Base-by-base conservation (phyloP, 2,329 filamentous ascomycete genomes). In the Saccharata proteae region DNA sequence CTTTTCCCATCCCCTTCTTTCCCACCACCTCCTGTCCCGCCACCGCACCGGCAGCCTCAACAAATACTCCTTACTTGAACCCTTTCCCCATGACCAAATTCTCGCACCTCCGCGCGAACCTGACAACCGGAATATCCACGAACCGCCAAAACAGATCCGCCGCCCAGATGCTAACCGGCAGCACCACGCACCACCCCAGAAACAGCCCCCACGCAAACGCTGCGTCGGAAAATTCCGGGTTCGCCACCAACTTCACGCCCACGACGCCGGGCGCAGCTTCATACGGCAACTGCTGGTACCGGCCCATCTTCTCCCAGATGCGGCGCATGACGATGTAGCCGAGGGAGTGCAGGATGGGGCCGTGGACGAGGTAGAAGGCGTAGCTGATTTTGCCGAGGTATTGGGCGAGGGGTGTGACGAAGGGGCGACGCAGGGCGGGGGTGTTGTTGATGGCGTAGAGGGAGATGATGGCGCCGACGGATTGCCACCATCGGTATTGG, bases 81-180 rank as follows among this genome's bases (percentile, higher is more conserved):
- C 21, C 27, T 13, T 14, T 24, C 21, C 27, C 13, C 20, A 16
- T 26, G 6, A 34, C 32, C 29, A 18, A 38, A 17, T 33, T 41
- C 44, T 67, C 67, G 16, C 70, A 37, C 57, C 64, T 67, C 25
- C 60, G 54, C 3, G 66, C 61, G 40, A 71, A 60, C 29, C 56
- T 59, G 6, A 70, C 55, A 44, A 62, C 58, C 2, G 62, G 63
- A 3, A 55, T 49, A 47, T 77, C 73, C 5, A 77, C 58, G 1
- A 51, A 51, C 16, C 70, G 59, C 67, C 69, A 74, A 43, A 74
- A 75, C 3, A 77, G 35, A 47, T 77, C 72, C 2, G 67, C 65
- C 4, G 61, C 56, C 62, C 69, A 75, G 4, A 55, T 29, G 10
- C 47, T 39, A 11, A 65, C 43, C n/a, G 61, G 61, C 3, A 59